A percentile compares a stretch with the other conserved stretches of the same genome.
Evolutionary conservation across 805 yeast genomes (phyloP).

Genomic region (Soucietia sequanensis): DNA sequence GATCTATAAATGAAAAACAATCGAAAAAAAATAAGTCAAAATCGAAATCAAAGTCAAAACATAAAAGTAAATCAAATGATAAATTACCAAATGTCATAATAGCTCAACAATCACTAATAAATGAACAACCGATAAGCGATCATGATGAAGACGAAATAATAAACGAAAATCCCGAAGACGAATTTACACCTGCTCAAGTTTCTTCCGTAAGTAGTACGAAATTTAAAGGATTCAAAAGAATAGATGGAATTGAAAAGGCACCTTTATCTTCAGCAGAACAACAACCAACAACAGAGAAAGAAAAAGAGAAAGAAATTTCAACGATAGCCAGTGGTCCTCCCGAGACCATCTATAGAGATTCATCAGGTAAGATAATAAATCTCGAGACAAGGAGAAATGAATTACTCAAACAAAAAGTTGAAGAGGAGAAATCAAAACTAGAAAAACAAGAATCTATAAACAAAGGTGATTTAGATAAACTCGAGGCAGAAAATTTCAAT

Average conservation of each 20-base stretch:
- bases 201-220: too few relatives aligned
- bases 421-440: slow-evolving; percentile 19
- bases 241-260: slow-evolving; percentile 23
- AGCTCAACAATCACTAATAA: slow-evolving; percentile 1
- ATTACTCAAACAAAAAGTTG: slow-evolving; percentile 13
- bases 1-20: slow-evolving; percentile 14
- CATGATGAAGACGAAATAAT: slow-evolving; percentile 6
- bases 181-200: slow-evolving; percentile 21
- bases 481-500: slow-evolving; percentile 35
- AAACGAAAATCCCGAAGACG: too few relatives aligned
- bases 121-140: slow-evolving; percentile 7
- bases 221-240: slow-evolving; percentile 35
- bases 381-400: slow-evolving; percentile 25
- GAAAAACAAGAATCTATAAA: slow-evolving; percentile 22
- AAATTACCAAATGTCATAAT: slow-evolving; percentile 4
- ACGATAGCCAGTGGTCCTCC: slow-evolving; percentile 2
- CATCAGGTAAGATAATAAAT: slow-evolving; percentile 54
- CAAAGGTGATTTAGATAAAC: slow-evolving; percentile 38
- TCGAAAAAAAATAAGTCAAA: slow-evolving; percentile 15
- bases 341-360: slow-evolving; percentile 59
- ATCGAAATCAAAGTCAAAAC: too few relatives aligned
- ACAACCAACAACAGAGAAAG: background rate
- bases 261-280: too few relatives aligned
- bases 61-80: slow-evolving; percentile 1
- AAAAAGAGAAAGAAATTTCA: background rate